Evolutionary conservation across 495 filamentous ascomycete genomes (phyloP).

Genomic region (Podospora comata): DNA sequence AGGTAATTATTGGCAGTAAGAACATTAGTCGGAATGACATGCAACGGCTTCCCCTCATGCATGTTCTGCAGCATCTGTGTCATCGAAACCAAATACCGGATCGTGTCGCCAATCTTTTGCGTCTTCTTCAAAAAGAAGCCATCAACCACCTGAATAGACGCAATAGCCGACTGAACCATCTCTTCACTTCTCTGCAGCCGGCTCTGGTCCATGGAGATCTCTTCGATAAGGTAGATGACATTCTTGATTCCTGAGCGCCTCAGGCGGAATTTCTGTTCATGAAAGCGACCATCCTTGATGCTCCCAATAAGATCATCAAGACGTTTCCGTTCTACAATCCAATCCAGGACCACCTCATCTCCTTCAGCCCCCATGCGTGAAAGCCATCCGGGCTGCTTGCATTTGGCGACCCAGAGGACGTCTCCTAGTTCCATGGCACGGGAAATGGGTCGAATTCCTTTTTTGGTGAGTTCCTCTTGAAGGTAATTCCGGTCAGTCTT

Average conservation of each 20-base stretch:
- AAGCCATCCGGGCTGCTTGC: constrained; percentile 55
- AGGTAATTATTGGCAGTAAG: constrained; percentile 70
- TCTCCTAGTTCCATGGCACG: constrained; percentile 72
- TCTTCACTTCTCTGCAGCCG: constrained; percentile 57
- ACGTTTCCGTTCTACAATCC: constrained; percentile 79
- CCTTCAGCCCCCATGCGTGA: constrained; percentile 58
- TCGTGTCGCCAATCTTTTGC: constrained; percentile 72
- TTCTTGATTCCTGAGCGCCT: constrained; percentile 67
- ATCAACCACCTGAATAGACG: constrained; percentile 76
- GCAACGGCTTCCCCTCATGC: constrained; percentile 55
- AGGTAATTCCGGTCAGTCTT: constrained; percentile 77
- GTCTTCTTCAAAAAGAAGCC: constrained; percentile 82
- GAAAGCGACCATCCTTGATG: constrained; percentile 80
- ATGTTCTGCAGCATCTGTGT: constrained; percentile 63
- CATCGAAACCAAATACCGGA: constrained; percentile 73
- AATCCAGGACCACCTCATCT: constrained; percentile 77
- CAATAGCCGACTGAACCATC: constrained; percentile 68
- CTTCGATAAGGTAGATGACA: constrained; percentile 79
- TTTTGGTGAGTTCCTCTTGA: constrained; percentile 64
- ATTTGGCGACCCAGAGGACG: constrained; percentile 76
- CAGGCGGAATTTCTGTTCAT: constrained; percentile 82
- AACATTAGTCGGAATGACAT: constrained; percentile 62
- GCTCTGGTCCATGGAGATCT: constrained; percentile 54
- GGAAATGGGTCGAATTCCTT: constrained; percentile 62
- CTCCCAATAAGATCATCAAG: constrained; percentile 76